Percentiles rank a stretch among this genome's conserved stretches.
phyloP scores from a whole-genome alignment of 2,329 filamentous ascomycete species.

The Chalaropsis thielavioides region DNA sequence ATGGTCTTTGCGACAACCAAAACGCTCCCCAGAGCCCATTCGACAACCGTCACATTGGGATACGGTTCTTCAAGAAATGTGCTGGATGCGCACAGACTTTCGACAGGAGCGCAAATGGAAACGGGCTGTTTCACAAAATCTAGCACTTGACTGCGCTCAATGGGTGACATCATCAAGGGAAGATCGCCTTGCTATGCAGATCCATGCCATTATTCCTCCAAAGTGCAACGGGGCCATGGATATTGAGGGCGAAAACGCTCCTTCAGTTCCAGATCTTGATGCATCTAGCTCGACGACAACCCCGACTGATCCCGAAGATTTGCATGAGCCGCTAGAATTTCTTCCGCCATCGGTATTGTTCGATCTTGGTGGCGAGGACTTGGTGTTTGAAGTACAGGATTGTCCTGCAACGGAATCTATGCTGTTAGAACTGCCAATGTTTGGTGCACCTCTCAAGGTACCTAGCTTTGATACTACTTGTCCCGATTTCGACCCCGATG shows the following conservation, averaged over 20 bases:
- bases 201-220: slow-evolving; percentile 39
- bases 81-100: slow-evolving; percentile 97
- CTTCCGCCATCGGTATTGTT: slow-evolving; percentile 67
- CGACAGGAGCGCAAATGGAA: slow-evolving; percentile 93
- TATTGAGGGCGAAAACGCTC: slow-evolving; percentile 30
- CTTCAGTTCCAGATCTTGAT: slow-evolving; percentile 24
- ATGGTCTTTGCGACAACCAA: slow-evolving; percentile 83
- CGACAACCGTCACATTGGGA: slow-evolving; percentile 72
- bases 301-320: slow-evolving; percentile 26
- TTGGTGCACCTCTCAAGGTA: slow-evolving; percentile 48
- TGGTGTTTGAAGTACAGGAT: slow-evolving; percentile 62
- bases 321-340: slow-evolving; percentile 29
- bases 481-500: slow-evolving; percentile 51
- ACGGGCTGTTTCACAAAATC: slow-evolving; percentile 58
- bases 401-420: slow-evolving; percentile 64
- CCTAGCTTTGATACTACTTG: slow-evolving; percentile 42
- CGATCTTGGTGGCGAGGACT: slow-evolving; percentile 64
- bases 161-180: slow-evolving; percentile 55
- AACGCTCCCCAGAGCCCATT: slow-evolving; percentile 67
- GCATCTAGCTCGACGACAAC: slow-evolving; percentile 6
- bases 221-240: slow-evolving; percentile 23
- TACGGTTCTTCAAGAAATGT: slow-evolving; percentile 75
- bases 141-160: slow-evolving; percentile 71
- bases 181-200: slow-evolving; percentile 52
- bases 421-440: slow-evolving; percentile 68